These are phyloP conservation scores for Jackrogersella multiformis DNA, from an alignment of 495 filamentous ascomycete species.

Conservation along the genomic window DNA sequence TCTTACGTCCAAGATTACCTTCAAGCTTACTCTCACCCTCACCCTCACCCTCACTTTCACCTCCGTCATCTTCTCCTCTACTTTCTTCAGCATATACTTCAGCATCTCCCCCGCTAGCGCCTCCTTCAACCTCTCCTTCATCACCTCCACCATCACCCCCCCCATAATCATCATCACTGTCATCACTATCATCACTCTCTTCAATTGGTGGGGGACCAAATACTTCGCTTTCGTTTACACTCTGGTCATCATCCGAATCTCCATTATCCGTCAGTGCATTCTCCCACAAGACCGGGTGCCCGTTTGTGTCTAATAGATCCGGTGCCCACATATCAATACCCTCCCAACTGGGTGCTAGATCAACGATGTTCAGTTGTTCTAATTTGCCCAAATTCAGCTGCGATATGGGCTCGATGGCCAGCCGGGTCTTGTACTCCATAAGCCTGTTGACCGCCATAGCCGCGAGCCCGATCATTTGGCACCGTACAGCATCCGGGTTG, in stretches of 20 bases:
- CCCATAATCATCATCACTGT: not conserved
- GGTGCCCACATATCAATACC: not conserved
- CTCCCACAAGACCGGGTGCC: not conserved
- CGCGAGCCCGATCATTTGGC: conserved; percentile 32
- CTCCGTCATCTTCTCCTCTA: no score
- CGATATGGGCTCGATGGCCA: conserved; percentile 39
- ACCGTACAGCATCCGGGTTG: conserved; percentile 30
- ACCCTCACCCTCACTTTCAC: not conserved
- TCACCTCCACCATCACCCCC: not conserved
- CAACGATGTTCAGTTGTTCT: no score
- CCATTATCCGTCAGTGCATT: not conserved
- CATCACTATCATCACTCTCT: not conserved
- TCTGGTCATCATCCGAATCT: not conserved
- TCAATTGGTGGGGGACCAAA: not conserved
- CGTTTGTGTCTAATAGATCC: not conserved
- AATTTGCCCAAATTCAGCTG: no score
- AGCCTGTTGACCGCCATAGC: not conserved
- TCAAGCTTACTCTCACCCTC: not conserved
- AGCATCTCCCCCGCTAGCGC: not conserved
- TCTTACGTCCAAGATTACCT: not conserved
- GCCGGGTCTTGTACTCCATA: conserved; percentile 12
- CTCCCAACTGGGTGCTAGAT: no score
- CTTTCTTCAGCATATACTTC: no score
- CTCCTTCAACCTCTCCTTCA: not conserved
- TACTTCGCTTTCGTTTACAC: not conserved